A percentile compares a stretch with the other conserved stretches of the same genome.
Conservation (phyloP, 208 protist species). For the Vickermania ingenoplastis region DNA sequence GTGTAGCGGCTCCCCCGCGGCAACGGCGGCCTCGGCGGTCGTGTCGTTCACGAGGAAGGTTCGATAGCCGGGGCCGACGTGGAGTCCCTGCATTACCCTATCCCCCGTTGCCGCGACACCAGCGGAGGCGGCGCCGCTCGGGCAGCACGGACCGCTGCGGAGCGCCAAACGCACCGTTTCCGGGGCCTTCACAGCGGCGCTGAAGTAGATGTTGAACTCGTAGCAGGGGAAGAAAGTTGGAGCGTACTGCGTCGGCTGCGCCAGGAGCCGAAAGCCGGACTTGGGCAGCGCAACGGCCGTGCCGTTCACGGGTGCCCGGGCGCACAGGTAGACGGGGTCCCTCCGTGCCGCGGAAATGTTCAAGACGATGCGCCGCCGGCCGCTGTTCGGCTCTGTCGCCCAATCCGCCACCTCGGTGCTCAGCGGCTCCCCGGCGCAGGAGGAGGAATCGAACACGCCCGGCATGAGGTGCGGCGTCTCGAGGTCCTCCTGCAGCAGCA, state of each 20-base stretch:
- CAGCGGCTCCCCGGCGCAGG: conserved; percentile 4
- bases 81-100: background rate
- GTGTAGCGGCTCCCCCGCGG: background rate
- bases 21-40: background rate
- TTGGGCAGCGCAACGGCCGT: background rate
- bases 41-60: conserved; percentile 1
- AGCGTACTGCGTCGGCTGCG: background rate
- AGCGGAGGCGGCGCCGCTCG: background rate
- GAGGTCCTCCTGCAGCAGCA: conserved; percentile 11
- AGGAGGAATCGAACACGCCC: conserved; percentile 10
- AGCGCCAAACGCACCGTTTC: background rate
- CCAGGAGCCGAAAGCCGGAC: background rate
- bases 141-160: background rate
- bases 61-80: background rate
- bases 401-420: conserved; percentile 1
- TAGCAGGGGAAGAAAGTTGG: background rate
- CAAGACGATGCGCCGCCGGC: background rate
- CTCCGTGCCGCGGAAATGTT: background rate
- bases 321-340: conserved; percentile 10
- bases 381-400: background rate
- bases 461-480: conserved; percentile 7
- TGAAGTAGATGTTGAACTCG: conserved; percentile 1
- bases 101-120: background rate
- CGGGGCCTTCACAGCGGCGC: background rate
- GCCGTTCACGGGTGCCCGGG: conserved; percentile 6